Percentiles rank a stretch among this genome's conserved stretches.
phyloP scores from a whole-genome alignment of 116 monocot genomes.

The Papilionanthe hybrid region DNA sequence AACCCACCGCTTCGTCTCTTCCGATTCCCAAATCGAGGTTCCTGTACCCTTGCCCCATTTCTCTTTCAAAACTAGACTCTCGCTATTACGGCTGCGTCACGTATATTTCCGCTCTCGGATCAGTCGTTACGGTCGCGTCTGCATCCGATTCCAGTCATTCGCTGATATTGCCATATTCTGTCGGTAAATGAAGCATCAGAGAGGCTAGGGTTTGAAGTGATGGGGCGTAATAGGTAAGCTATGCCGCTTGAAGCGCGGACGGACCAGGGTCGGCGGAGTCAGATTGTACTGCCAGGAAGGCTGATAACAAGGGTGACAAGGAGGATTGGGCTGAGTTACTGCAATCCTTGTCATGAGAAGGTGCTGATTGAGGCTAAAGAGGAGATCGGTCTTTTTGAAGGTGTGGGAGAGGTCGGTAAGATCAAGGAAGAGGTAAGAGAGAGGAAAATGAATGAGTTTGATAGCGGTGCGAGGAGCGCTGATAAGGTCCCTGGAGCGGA shows the following conservation, averaged over 20 bases:
- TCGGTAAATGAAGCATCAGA: not conserved
- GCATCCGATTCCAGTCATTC: not conserved
- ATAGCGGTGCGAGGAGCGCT: slow-evolving; percentile 25
- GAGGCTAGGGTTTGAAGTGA: not conserved
- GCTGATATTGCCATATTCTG: not conserved
- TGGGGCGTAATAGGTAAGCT: not conserved
- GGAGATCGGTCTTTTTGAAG: slow-evolving; percentile 7
- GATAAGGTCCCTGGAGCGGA: slow-evolving; percentile 28
- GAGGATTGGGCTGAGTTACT: slow-evolving; percentile 10
- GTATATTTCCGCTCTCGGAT: not conserved
- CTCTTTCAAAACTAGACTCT: not conserved
- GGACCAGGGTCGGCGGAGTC: slow-evolving; percentile 7
- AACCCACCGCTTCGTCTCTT: not conserved
- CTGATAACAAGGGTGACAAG: not conserved
- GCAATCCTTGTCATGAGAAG: not conserved
- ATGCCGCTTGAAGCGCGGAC: not conserved
- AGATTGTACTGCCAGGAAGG: slow-evolving; percentile 10
- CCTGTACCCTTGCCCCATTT: not conserved
- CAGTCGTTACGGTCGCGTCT: not conserved
- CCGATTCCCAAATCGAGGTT: not conserved
- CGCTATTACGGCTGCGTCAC: not conserved
- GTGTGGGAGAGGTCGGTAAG: slow-evolving; percentile 14
- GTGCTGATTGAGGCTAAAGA: not conserved
- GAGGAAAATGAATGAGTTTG: slow-evolving; percentile 35
- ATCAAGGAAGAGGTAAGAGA: slow-evolving; percentile 28